These are phyloP conservation scores for Entomortierella parvispora DNA, from an alignment of 192 early-diverging fungal genomes.

Conservation along the genomic window DNA sequence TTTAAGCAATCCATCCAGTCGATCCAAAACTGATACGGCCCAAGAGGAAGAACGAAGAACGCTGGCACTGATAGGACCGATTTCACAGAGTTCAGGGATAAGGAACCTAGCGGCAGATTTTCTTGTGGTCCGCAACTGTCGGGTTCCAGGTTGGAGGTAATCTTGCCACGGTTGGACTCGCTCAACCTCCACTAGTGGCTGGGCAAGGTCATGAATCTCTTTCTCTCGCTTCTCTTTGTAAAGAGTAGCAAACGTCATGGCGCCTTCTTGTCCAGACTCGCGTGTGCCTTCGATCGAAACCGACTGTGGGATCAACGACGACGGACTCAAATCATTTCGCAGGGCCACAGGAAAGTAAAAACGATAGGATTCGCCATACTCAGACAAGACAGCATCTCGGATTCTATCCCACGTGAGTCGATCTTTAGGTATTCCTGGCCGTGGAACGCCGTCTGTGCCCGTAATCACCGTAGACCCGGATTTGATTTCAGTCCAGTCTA, in stretches of 20 bases:
- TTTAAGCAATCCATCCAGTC: constrained; percentile 67
- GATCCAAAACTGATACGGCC: constrained; percentile 67
- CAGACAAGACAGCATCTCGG: constrained; percentile 51
- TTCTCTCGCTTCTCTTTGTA: neutral
- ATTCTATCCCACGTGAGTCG: constrained; percentile 25
- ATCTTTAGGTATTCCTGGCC: neutral
- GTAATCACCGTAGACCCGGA: neutral
- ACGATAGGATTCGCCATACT: constrained; percentile 50
- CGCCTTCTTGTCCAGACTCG: neutral
- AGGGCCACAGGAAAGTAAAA: constrained; percentile 47
- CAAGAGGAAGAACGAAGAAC: constrained; percentile 52
- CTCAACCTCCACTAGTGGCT: constrained; percentile 7
- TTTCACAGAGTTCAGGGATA: constrained; percentile 34
- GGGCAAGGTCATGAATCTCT: constrained; percentile 2
- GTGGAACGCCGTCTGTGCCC: too few species aligned
- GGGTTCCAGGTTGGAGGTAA: neutral
- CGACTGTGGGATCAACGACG: neutral
- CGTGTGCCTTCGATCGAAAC: neutral
- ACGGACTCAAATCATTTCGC: constrained; percentile 44
- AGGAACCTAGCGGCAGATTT: constrained; percentile 6
- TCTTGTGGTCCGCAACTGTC: neutral
- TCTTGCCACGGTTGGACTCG: neutral
- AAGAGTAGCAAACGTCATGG: neutral
- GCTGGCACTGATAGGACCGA: constrained; percentile 50
- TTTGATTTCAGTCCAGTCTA: constrained; percentile 18